Evolutionary conservation across 345 rosid species (phyloP), one percentile per base, ranked within the genome.

Genomic region (Cardamine occulta): DNA sequence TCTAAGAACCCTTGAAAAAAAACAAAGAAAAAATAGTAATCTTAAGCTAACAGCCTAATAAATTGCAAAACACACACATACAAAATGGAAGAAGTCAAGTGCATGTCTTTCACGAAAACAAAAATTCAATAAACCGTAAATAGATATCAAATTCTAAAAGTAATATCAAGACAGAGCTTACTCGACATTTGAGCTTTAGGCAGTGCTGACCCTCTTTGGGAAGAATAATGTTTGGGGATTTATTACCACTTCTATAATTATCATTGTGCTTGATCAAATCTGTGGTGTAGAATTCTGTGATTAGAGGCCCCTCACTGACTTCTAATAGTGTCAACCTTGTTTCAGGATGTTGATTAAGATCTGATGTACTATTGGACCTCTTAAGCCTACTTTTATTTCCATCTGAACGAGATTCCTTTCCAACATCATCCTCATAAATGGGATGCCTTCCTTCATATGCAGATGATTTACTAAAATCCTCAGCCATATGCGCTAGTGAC

Each of bases 321-420:
- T 83, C 91, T 14, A 76, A 76, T 73, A 76, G 72, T 74, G 70
- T 84, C 49, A 80, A 85, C 64, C 85, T 86, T 1, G 76, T 76
- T 40, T 84, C 89, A 74, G 89, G 81, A 62, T 75, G 66, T 45
- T 34, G 60, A 75, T 72, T 81, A 80, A 95, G 82, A 78, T 85
- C 93, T 66, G 98, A 88, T 52, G 93, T 85, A 68, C 98, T 93
- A 74, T 76, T 91, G 74, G 96, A 93, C 80, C 97, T 91, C 87
- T 89, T 91, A 70, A 91, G 89, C 72, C 80, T 74, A 68, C 52
- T 83, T 80, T 76, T 89, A 63, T 69, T 91, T 81, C 84, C 93
- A 82, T 81, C 81, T 31, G 80, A 75, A 60, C 71, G 60, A 61
- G 63, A 59, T 35, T 71, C 76, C 14, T 65, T 57, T 65, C 62